A percentile compares a stretch with the other conserved stretches of the same genome.
These are phyloP conservation scores for Pyrenochaeta sp. DNA, from an alignment of 2,329 filamentous ascomycete species.

Conservation along the genomic window DNA sequence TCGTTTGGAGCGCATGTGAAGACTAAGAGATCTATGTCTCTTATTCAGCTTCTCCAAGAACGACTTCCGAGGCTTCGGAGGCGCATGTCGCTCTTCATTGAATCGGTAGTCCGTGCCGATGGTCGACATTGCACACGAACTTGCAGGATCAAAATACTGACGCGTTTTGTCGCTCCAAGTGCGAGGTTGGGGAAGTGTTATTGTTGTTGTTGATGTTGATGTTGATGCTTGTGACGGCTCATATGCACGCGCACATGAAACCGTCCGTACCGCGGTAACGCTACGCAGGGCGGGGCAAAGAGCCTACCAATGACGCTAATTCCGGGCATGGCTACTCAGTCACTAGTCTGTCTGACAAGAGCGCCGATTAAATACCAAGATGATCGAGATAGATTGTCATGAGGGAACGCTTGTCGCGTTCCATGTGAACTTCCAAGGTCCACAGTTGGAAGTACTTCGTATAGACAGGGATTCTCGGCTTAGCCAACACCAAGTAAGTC, in stretches of 20 bases:
- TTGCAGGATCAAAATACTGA: too few relatives aligned
- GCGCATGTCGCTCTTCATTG: conserved; percentile 13
- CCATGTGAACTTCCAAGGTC: too few relatives aligned
- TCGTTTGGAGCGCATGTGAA: conserved; percentile 17
- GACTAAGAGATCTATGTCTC: conserved; percentile 12
- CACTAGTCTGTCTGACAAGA: background rate
- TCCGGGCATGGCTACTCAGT: background rate
- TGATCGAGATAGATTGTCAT: background rate
- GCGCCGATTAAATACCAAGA: background rate
- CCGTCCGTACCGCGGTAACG: background rate
- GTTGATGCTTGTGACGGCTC: conserved; percentile 7
- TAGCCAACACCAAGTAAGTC: too few relatives aligned
- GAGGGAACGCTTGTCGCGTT: background rate
- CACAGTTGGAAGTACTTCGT: too few relatives aligned
- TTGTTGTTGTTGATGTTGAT: conserved; percentile 13
- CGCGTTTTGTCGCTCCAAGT: too few relatives aligned
- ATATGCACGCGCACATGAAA: background rate
- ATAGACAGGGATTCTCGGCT: too few relatives aligned
- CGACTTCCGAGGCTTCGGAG: conserved; percentile 17
- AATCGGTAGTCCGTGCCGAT: conserved; percentile 15
- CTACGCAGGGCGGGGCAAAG: conserved; percentile 4
- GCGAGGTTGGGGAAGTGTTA: conserved; percentile 4
- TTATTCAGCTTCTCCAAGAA: conserved; percentile 23
- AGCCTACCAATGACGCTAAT: background rate
- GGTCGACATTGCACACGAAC: conserved; percentile 20